phyloP scores from a whole-genome alignment of 768 basidiomycete species.

The Suillus clintonianus region DNA sequence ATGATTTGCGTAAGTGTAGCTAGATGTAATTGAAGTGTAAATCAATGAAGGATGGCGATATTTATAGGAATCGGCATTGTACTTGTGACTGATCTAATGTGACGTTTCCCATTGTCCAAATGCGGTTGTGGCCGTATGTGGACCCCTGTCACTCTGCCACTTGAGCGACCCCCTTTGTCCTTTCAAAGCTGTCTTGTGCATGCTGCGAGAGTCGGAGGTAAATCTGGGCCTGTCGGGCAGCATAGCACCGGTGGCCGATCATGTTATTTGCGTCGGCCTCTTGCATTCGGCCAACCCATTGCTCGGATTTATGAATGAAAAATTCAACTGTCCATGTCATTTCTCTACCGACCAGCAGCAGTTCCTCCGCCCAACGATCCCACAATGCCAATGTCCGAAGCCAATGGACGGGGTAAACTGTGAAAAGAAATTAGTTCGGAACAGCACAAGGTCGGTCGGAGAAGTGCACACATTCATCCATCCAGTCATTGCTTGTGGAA shows the following conservation, averaged over 20 bases:
- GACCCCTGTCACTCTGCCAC: not conserved
- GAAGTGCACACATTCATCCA: conserved; percentile 7
- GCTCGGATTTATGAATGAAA: no score
- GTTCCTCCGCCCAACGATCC: no score
- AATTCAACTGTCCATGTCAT: not conserved
- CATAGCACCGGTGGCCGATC: no score
- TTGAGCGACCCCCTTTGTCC: not conserved
- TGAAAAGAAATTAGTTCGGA: no score
- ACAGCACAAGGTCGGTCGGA: no score
- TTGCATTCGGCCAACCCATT: no score
- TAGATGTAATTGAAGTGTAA: not conserved
- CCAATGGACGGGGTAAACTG: no score
- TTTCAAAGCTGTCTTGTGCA: not conserved
- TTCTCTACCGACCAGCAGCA: no score
- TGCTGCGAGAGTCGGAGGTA: not conserved
- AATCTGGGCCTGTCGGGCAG: not conserved
- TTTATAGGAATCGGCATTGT: not conserved
- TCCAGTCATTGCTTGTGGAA: conserved; percentile 3
- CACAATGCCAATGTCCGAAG: no score
- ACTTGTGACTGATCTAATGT: not conserved
- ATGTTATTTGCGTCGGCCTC: no score
- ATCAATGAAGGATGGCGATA: not conserved
- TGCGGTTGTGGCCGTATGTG: not conserved
- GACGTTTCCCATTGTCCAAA: accelerated
- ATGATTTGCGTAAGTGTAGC: no score